Base-by-base conservation (phyloP, 1,284 basidiomycete species). In the Cutaneotrichosporon dermatis region DNA sequence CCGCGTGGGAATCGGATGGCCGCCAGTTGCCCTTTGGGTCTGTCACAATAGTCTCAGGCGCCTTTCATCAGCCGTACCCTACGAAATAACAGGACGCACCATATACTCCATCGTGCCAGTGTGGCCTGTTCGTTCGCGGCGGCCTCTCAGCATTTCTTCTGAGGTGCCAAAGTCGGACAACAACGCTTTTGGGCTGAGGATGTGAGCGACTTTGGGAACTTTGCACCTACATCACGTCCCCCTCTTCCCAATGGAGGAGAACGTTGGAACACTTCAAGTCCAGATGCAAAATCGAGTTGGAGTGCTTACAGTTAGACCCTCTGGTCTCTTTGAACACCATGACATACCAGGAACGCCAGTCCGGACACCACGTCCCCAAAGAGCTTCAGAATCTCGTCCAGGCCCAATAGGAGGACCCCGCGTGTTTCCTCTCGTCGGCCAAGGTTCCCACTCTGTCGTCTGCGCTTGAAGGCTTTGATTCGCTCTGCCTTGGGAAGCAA, bases 201-300 rank as follows among this genome's bases (percentile, higher is more conserved):
- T 25, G 16, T 58, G 12, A 61, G 55, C 33, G 9, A 36, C 1
- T 6, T 1, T 13, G 7, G 8, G 10, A 6, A 3, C 12, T 9
- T 25, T 7, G 10, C 7, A 51, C 73, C 55, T 45, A 76, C 76
- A 92, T 87, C 36, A 94, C 80, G 52, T 82, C 82, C n/a, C 88
- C 89, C 60, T 93, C 90, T 67, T 95, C 92, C 87, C 89, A 92
- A 10, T 93, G 93, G 46, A 97, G 76, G 5, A 97, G 79, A 2
- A 96, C 90, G 69, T 97, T 97, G 5, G 90, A 92, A 11, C 92
- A 92, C 75, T 96, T 95, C 63, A 95, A 79, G 70, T 96, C 93
- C 4, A 96, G 84, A 73, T 97, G 93, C 37, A 97, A 73, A 44
- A 96, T 90, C 0, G 88, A 88, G 68, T 85, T 88, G 61, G 86